Evolutionary conservation across 441 rosid species (phyloP), one percentile per base, ranked within the genome.

Genomic region (Brassica hybrid): DNA sequence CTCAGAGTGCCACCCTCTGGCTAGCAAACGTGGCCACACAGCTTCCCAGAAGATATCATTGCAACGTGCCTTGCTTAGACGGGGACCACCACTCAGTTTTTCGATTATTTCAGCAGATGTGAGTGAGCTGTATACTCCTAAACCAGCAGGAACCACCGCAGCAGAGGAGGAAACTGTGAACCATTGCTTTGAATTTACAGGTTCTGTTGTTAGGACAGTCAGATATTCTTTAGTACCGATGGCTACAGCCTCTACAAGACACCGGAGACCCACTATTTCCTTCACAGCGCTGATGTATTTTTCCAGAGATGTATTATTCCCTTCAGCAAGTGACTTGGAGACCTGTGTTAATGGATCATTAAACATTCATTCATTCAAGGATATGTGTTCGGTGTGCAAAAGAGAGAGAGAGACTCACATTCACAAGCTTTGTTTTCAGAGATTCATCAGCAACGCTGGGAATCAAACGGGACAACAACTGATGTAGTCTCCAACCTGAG

Each of bases 1-100:
- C 83, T 92, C 93, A 21, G 93, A 90, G 75, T 80, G 87, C 97
- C 97, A 92, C 68, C 97, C 95, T 82, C 83, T 36, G 43, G 43
- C 43, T 36, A 36, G 43, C 43, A 36, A 36, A 36, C 43, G 43
- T 0, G 43, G 43, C 43, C 43, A 36, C 43, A 36, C 43, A 36
- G 43, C 43, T 9, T 36, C 43, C 43, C 43, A 36, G 43, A 36
- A 36, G 43, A 36, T 36, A 36, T 36, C 43, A 34, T 36, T 36
- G 43, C 11, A 36, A 36, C 43, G 43, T 2, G 12, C 38, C 12
- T 36, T 36, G 43, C 43, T 36, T 36, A 36, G 43, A 36, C 43
- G 43, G 92, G 86, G 67, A 19, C 84, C 86, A 11, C 93, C 88
- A 36, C 83, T 82, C 82, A 92, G 65, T 27, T 80, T 76, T 56